Evolutionary conservation across 768 basidiomycete genomes (phyloP).

Genomic region (Serendipita sp.): DNA sequence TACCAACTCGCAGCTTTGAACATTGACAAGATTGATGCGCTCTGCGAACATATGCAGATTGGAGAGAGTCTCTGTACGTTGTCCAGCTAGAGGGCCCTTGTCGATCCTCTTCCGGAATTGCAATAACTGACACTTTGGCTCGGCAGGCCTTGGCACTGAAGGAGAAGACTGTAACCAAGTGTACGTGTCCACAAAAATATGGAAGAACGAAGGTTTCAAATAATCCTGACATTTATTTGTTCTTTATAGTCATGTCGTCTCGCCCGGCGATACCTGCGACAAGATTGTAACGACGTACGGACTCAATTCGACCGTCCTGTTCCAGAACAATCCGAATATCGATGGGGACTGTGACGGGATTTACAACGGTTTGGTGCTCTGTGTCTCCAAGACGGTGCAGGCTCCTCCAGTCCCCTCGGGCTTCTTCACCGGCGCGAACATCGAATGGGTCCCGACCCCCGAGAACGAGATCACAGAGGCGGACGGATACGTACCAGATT

Average conservation of each 20-base stretch:
- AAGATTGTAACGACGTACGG: constrained; percentile 25
- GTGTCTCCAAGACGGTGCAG: neutral
- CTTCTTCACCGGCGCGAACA: neutral
- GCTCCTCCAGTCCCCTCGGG: neutral
- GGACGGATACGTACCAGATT: neutral
- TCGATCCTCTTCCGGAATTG: neutral
- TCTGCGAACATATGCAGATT: constrained; percentile 39
- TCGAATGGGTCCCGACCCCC: neutral
- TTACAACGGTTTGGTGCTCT: constrained; percentile 38
- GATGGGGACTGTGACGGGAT: constrained; percentile 36
- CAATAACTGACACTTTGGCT: neutral
- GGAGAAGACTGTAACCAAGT: constrained; percentile 36
- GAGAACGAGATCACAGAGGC: neutral
- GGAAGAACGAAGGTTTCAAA: too few species aligned
- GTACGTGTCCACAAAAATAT: neutral
- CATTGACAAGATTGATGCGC: constrained; percentile 28
- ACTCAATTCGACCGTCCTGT: constrained; percentile 30
- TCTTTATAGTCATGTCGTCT: constrained; percentile 28
- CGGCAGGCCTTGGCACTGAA: constrained; percentile 31
- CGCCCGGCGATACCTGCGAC: constrained; percentile 34
- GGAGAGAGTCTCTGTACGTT: constrained; percentile 25
- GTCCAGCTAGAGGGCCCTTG: too few species aligned
- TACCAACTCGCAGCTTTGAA: constrained; percentile 45
- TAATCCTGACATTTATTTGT: too few species aligned
- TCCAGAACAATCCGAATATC: constrained; percentile 51